phyloP scores from a whole-genome alignment of 306 rosid genomes.

The Cajanus cajan region DNA sequence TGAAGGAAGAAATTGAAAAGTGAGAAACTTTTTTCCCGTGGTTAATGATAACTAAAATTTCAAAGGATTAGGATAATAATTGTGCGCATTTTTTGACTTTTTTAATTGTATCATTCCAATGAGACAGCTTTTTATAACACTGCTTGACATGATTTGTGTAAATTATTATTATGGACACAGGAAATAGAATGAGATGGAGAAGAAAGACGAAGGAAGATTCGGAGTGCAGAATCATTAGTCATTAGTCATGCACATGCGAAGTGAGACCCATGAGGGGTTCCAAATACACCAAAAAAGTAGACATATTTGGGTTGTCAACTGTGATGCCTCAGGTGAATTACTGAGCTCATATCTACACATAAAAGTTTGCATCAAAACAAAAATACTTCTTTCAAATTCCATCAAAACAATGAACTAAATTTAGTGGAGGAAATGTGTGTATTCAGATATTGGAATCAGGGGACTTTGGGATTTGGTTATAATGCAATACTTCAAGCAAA shows the following conservation, averaged over 20 bases:
- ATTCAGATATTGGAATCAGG: background rate
- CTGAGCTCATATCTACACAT: background rate
- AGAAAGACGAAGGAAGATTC: slow-evolving; percentile 34
- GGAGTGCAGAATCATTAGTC: background rate
- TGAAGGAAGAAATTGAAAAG: background rate
- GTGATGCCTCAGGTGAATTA: background rate
- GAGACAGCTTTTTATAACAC: background rate
- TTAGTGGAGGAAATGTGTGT: background rate
- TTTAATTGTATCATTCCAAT: background rate
- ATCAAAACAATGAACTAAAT: background rate
- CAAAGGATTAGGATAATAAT: background rate
- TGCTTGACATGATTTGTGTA: slow-evolving; percentile 10
- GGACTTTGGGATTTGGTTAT: background rate
- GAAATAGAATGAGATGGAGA: background rate
- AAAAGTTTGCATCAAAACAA: background rate
- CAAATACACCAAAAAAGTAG: background rate
- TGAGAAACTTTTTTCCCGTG: background rate
- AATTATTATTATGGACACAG: background rate
- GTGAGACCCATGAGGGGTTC: background rate
- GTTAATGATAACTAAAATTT: slow-evolving; percentile 25
- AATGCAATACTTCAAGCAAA: background rate
- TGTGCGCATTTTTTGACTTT: background rate
- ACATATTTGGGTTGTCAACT: background rate
- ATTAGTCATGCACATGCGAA: slow-evolving; percentile 17
- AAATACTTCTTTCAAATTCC: background rate